A percentile compares a stretch with the other conserved stretches of the same genome.
phyloP scores from a whole-genome alignment of 2,329 filamentous ascomycete genomes.

The Neopestalotiopsis sp. region DNA sequence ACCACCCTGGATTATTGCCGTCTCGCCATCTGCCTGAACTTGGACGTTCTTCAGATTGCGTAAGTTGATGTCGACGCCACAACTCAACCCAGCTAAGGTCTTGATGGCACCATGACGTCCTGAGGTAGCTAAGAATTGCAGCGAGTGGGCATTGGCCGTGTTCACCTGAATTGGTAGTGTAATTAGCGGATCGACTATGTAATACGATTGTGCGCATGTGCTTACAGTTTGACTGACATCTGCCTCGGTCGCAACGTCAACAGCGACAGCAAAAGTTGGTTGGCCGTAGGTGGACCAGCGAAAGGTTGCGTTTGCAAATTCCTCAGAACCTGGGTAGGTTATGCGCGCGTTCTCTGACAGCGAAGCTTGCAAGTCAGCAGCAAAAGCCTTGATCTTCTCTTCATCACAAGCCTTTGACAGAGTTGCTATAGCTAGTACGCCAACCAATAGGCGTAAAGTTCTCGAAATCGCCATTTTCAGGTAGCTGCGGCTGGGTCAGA shows the following conservation, averaged over 20 bases:
- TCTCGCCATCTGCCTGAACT: conserved; percentile 46
- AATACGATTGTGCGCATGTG: background rate
- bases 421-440: background rate
- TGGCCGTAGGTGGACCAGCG: conserved; percentile 37
- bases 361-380: conserved; percentile 17
- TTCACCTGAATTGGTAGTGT: conserved; percentile 40
- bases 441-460: background rate
- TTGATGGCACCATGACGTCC: conserved; percentile 57
- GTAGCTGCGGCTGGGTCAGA: background rate
- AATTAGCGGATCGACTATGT: background rate
- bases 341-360: conserved; percentile 31
- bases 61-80: conserved; percentile 56
- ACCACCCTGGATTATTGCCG: conserved; percentile 54
- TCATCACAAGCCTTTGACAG: background rate
- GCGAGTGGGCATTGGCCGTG: conserved; percentile 49
- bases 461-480: background rate
- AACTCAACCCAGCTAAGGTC: conserved; percentile 51
- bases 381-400: background rate
- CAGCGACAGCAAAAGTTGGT: conserved; percentile 38
- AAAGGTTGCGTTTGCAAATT: conserved; percentile 31
- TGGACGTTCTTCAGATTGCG: conserved; percentile 47
- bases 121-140: conserved; percentile 59
- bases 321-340: conserved; percentile 34
- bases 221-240: conserved; percentile 43
- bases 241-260: conserved; percentile 39